Percentiles rank a stretch among this genome's conserved stretches.
Evolutionary conservation across 371 early-diverging fungal species (phyloP).

Genomic region (Paraphysoderma sedebokerense): DNA sequence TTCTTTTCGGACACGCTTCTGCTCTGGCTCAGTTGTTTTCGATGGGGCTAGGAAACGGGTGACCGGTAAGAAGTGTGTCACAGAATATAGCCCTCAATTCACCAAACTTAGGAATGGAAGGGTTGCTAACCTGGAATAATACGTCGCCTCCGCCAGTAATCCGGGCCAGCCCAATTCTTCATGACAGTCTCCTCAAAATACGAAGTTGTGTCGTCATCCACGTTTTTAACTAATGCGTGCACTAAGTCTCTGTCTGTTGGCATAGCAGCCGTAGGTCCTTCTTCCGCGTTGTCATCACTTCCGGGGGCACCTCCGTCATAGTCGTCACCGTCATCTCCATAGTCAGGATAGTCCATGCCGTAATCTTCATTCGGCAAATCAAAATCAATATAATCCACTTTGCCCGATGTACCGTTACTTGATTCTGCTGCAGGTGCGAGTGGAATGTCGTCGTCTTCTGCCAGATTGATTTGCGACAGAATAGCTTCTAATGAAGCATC

Average conservation of each 20-base stretch:
- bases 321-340: conserved; percentile 6
- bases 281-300: conserved; percentile 4
- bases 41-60: too few relatives aligned
- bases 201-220: conserved; percentile 41
- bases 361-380: conserved; percentile 6
- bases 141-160: conserved; percentile 69
- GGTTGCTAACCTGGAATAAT: neutral
- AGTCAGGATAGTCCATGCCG: conserved; percentile 3
- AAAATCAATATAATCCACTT: neutral
- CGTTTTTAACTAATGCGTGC: conserved; percentile 1
- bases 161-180: conserved; percentile 88
- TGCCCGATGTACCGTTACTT: too few relatives aligned
- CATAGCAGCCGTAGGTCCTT: conserved; percentile 1
- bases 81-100: too few relatives aligned
- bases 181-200: conserved; percentile 73
- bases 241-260: conserved; percentile 3
- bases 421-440: too few relatives aligned
- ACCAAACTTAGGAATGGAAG: too few relatives aligned
- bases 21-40: too few relatives aligned
- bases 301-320: conserved; percentile 7
- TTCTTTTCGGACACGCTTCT: conserved; percentile 12
- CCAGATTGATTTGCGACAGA: too few relatives aligned
- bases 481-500: too few relatives aligned
- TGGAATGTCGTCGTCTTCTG: conserved; percentile 1
- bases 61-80: too few relatives aligned